Conservation (phyloP, 108 stramenopile species). For the Discostella stelligeroides region DNA sequence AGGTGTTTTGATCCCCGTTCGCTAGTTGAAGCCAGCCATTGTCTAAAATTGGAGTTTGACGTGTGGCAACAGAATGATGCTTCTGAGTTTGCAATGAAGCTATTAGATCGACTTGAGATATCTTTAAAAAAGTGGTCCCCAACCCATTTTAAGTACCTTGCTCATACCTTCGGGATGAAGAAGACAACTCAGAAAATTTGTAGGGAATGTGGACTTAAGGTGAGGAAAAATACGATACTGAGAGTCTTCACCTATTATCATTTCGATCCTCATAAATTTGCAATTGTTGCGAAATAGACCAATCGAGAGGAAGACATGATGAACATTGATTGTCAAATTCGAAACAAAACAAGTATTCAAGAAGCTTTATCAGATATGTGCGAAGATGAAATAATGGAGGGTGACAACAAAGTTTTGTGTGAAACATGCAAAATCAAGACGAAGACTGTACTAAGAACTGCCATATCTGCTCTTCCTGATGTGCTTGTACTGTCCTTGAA, state of each 20-base stretch:
- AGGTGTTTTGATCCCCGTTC: slow-evolving; percentile 92
- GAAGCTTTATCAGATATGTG: slow-evolving; percentile 93
- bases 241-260: not conserved
- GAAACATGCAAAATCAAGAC: slow-evolving; percentile 95
- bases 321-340: slow-evolving; percentile 93
- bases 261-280: slow-evolving; percentile 23
- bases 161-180: slow-evolving; percentile 85
- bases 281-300: slow-evolving; percentile 55
- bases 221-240: slow-evolving; percentile 32
- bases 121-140: slow-evolving; percentile 88
- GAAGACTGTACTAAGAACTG: slow-evolving; percentile 88
- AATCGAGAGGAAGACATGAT: slow-evolving; percentile 92
- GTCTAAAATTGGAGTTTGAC: slow-evolving; percentile 95
- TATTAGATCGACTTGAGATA: slow-evolving; percentile 92
- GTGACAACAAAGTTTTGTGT: slow-evolving; percentile 95
- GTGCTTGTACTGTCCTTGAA: slow-evolving; percentile 94
- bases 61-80: slow-evolving; percentile 99
- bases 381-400: slow-evolving; percentile 96
- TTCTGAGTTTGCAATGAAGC: slow-evolving; percentile 95
- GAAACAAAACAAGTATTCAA: slow-evolving; percentile 91
- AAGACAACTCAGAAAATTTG: slow-evolving; percentile 90
- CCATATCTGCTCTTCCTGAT: slow-evolving; percentile 90
- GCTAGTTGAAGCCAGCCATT: slow-evolving; percentile 92
- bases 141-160: slow-evolving; percentile 75
- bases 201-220: slow-evolving; percentile 90